Evolutionary conservation across 352 stramenopile species (phyloP).

Genomic region (Pythium dissimile): DNA sequence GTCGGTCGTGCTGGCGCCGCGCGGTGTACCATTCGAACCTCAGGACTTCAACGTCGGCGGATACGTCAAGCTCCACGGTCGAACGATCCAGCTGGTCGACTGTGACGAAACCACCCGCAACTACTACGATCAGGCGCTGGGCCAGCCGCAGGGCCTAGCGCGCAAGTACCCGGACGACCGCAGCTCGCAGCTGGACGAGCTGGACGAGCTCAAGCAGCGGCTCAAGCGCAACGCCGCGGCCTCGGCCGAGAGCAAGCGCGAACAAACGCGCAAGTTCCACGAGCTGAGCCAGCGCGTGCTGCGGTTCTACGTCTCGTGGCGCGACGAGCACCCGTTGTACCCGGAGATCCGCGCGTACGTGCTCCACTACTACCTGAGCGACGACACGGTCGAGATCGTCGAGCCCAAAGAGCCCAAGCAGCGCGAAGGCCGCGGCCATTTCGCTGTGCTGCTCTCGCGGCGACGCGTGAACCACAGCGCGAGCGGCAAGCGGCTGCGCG

Average conservation of each 20-base stretch:
- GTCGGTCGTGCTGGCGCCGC: conserved; percentile 36
- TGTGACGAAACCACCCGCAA: conserved; percentile 83
- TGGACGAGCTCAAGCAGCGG: conserved; percentile 49
- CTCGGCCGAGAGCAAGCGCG: conserved; percentile 31
- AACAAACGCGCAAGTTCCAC: conserved; percentile 69
- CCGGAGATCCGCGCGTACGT: conserved; percentile 86
- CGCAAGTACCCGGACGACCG: conserved; percentile 81
- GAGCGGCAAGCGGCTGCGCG: conserved; percentile 39
- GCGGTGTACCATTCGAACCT: conserved; percentile 40
- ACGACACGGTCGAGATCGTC: conserved; percentile 91
- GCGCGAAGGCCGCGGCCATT: conserved; percentile 50
- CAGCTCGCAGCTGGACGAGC: conserved; percentile 41
- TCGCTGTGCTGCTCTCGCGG: conserved; percentile 81
- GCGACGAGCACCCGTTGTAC: conserved; percentile 88
- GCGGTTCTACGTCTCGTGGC: conserved; percentile 90
- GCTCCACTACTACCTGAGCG: conserved; percentile 90
- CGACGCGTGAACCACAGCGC: conserved; percentile 66
- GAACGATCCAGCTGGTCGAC: conserved; percentile 83
- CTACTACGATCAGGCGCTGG: conserved; percentile 67
- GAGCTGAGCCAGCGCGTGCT: conserved; percentile 84
- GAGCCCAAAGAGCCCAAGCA: conserved; percentile 67
- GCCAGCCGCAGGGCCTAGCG: conserved; percentile 28
- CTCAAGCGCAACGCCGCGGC: conserved; percentile 27
- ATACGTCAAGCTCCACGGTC: conserved; percentile 75
- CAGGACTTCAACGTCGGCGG: conserved; percentile 79